Evolutionary conservation across 441 rosid species (phyloP).

Genomic region (Dalechampia spathulata): DNA sequence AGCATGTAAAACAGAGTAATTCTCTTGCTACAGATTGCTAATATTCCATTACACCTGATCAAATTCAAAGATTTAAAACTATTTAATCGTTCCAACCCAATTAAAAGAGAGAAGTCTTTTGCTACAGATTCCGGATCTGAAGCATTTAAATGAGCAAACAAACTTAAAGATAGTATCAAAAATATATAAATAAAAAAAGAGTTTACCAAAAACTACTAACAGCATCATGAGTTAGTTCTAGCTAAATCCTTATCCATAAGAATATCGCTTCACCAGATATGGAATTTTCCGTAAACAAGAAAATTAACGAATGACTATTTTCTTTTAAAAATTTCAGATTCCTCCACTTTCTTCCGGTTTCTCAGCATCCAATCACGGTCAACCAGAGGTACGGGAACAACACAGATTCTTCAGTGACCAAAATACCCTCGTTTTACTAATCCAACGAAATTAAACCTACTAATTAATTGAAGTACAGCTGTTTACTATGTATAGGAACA

Average conservation of each 20-base stretch:
- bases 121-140: background rate
- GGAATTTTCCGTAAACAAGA: background rate
- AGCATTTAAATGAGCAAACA: background rate
- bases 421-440: conserved; percentile 14
- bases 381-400: background rate
- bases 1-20: too few relatives aligned
- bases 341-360: background rate
- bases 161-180: background rate
- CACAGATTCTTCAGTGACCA: conserved; percentile 1
- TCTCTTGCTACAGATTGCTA: too few relatives aligned
- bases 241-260: background rate
- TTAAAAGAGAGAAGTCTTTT: too few relatives aligned
- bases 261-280: background rate
- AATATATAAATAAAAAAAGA: too few relatives aligned
- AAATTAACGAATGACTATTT: background rate
- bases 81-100: background rate
- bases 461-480: conserved; percentile 6
- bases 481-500: conserved; percentile 7
- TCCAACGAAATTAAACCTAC: conserved; percentile 2
- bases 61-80: background rate
- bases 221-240: background rate
- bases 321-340: background rate
- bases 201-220: background rate
- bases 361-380: conserved; percentile 10
- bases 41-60: too few relatives aligned